These are phyloP conservation scores for Phytophthora syringae DNA, from an alignment of 352 stramenopile species.

Conservation along the genomic window DNA sequence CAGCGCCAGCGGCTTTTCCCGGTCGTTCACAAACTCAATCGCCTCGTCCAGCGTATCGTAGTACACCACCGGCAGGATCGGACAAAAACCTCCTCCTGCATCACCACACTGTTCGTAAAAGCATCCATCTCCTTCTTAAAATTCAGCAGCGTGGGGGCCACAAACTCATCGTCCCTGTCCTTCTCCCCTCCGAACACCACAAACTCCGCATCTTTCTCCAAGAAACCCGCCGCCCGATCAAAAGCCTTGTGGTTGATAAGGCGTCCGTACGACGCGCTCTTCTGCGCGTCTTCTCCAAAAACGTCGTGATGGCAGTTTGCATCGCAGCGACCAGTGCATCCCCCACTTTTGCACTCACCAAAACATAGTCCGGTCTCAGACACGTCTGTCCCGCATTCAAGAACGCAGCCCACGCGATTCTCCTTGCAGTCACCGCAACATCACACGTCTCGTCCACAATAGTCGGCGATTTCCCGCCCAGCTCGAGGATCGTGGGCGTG, in stretches of 20 bases:
- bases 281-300: slow-evolving; percentile 60
- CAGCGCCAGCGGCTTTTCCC: slow-evolving; percentile 82
- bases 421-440: slow-evolving; percentile 59
- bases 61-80: slow-evolving; percentile 93
- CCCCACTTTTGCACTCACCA: slow-evolving; percentile 81
- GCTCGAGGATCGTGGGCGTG: slow-evolving; percentile 93
- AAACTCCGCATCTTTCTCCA: slow-evolving; percentile 64
- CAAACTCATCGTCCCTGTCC: slow-evolving; percentile 75
- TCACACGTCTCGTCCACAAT: slow-evolving; percentile 84
- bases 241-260: slow-evolving; percentile 75
- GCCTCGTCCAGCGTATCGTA: slow-evolving; percentile 53
- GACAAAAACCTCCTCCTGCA: slow-evolving; percentile 97
- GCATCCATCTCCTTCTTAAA: slow-evolving; percentile 69
- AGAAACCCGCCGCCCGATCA: slow-evolving; percentile 52
- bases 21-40: slow-evolving; percentile 51
- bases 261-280: slow-evolving; percentile 52
- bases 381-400: slow-evolving; percentile 95
- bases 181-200: slow-evolving; percentile 67
- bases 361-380: slow-evolving; percentile 93
- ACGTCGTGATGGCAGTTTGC: slow-evolving; percentile 43
- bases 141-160: slow-evolving; percentile 91
- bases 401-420: slow-evolving; percentile 88
- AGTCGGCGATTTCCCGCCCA: slow-evolving; percentile 93
- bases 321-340: slow-evolving; percentile 58
- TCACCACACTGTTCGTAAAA: slow-evolving; percentile 65